Evolutionary conservation across 768 basidiomycete genomes (phyloP).

Genomic region (Phaeolepiota aurea): DNA sequence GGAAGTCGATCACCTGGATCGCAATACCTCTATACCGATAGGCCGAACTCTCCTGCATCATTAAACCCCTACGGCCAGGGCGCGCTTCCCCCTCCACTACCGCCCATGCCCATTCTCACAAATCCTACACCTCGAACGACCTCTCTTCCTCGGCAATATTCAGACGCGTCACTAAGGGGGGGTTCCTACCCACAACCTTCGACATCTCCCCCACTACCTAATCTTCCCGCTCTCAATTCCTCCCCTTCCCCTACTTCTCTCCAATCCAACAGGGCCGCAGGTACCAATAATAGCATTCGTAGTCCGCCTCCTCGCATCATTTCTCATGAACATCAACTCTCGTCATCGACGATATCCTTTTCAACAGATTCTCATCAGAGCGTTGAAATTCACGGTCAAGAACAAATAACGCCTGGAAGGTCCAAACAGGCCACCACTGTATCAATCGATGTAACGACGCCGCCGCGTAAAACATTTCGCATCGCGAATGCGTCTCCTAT

Average conservation of each 20-base stretch:
- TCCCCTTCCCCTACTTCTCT: constrained; percentile 13
- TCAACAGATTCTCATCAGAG: constrained; percentile 15
- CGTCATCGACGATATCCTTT: constrained; percentile 13
- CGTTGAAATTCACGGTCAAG: constrained; percentile 4
- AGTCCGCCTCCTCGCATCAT: constrained; percentile 4
- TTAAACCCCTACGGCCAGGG: constrained; percentile 5
- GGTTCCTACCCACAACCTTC: constrained; percentile 5
- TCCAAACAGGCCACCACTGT: constrained; percentile 1
- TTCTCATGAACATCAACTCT: constrained; percentile 5
- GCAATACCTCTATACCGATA: constrained; percentile 24
- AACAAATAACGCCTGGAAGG: neutral
- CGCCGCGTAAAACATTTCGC: constrained; percentile 31
- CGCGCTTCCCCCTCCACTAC: constrained; percentile 4
- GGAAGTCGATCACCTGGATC: constrained; percentile 24
- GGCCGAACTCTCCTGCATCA: constrained; percentile 25
- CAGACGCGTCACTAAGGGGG: constrained; percentile 18
- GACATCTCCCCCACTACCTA: constrained; percentile 5
- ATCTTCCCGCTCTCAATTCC: constrained; percentile 8
- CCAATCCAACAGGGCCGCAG: constrained; percentile 9
- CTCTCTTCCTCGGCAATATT: constrained; percentile 24
- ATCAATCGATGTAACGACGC: constrained; percentile 11
- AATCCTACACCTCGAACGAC: constrained; percentile 25
- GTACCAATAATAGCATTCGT: constrained; percentile 6
- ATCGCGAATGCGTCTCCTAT: constrained; percentile 27
- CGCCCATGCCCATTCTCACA: constrained; percentile 10